phyloP scores from a whole-genome alignment of 2,329 filamentous ascomycete genomes.

The Lizonia empirigonia region DNA sequence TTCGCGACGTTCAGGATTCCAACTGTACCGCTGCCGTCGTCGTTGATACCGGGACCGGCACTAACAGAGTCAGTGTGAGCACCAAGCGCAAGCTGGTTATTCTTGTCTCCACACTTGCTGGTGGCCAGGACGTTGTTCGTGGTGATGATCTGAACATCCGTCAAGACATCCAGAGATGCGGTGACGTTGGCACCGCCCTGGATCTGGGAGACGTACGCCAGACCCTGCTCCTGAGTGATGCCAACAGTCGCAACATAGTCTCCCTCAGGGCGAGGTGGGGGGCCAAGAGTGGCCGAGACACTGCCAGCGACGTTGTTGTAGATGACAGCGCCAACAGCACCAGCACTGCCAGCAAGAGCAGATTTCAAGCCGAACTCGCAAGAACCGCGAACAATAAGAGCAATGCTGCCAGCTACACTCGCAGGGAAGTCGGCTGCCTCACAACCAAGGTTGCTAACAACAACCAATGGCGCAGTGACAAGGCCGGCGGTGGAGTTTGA shows the following conservation, averaged over 20 bases:
- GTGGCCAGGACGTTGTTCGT: slow-evolving; percentile 52
- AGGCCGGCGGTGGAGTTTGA: slow-evolving; percentile 32
- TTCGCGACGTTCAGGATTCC: slow-evolving; percentile 48
- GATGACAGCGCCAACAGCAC: slow-evolving; percentile 72
- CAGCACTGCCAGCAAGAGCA: slow-evolving; percentile 68
- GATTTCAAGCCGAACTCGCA: slow-evolving; percentile 77
- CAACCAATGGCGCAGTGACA: slow-evolving; percentile 32
- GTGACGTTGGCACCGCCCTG: slow-evolving; percentile 50
- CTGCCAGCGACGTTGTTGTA: slow-evolving; percentile 72
- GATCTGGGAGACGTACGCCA: slow-evolving; percentile 61
- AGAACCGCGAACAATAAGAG: slow-evolving; percentile 70
- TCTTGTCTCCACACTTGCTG: slow-evolving; percentile 43
- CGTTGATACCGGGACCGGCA: slow-evolving; percentile 50
- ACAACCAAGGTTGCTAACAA: slow-evolving; percentile 42
- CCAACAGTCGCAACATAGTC: slow-evolving; percentile 71
- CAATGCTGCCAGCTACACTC: slow-evolving; percentile 66
- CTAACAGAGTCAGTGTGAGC: slow-evolving; percentile 48
- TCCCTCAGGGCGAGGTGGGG: slow-evolving; percentile 58
- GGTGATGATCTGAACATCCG: slow-evolving; percentile 54
- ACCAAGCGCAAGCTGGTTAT: slow-evolving; percentile 45
- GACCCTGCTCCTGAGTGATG: slow-evolving; percentile 64
- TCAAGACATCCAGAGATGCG: slow-evolving; percentile 51
- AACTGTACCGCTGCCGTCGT: slow-evolving; percentile 47
- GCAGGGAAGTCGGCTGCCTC: slow-evolving; percentile 65
- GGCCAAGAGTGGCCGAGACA: slow-evolving; percentile 68